Evolutionary conservation across 805 yeast genomes (phyloP), one percentile per base, ranked within the genome.

Genomic region (Ogataea salicorniae): DNA sequence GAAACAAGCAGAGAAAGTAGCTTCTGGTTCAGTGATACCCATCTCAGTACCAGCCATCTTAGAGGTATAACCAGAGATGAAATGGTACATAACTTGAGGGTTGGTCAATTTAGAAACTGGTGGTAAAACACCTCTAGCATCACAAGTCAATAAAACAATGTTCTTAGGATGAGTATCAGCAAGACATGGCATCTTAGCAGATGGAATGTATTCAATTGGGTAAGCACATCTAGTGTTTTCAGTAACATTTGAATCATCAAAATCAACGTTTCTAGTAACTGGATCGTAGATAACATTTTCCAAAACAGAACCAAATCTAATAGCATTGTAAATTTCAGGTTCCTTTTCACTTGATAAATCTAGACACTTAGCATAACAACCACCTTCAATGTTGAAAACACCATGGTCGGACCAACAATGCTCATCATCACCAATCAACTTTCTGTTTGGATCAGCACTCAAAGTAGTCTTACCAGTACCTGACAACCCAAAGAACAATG

Each of bases 1-100:
- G 70, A 91, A 92, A 77, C 99, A 92, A 46, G 99, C 96, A 52
- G 96, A 87, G 81, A 92, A 92, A 17, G 97, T 89, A 48, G 97
- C 96, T 71, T 87, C 90, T 53, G 99, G 98, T 75, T 92, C 97
- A 53, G 97, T 91, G 57, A 92, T 88, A 72, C 99, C 99, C 70
- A 88, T 95, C 74, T 92, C 99, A 46, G 99, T 92, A 70, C 98
- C 98, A 53, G 99, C 97, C 96, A 92, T 92, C 81, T 94, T 92
- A 47, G 98, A 92, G 53, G 99, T 92, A 80, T 92, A 92, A 63
- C 99, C 99, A 55, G 96, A 86, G 61, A 92, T 92, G 75, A 92
- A 92, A 75, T 92, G 98, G 80, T 94, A 92, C 98, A 94, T 92
- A 56, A 92, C 98, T 75, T 92, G 98, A 60, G 92, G 87, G 66